Percentiles rank a stretch among this genome's conserved stretches.
phyloP scores from a whole-genome alignment of 306 rosid genomes.

The Quercus rubra region DNA sequence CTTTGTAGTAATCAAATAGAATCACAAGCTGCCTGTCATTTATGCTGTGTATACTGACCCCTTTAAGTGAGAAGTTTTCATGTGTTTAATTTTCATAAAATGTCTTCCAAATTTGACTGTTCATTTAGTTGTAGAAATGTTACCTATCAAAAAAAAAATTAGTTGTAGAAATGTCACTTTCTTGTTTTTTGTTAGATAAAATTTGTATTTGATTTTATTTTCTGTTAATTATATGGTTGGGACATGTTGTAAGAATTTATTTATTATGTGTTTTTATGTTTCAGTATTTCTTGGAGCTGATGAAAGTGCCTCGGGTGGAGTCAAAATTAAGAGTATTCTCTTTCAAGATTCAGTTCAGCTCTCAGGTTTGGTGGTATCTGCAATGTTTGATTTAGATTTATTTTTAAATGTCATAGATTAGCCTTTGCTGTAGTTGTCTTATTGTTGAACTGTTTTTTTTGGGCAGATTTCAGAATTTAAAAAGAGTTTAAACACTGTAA shows the following conservation, averaged over 20 bases:
- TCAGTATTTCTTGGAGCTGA: conserved; percentile 89
- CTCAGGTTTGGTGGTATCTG: conserved; percentile 75
- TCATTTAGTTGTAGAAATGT: background rate
- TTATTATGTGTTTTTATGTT: conserved; percentile 10
- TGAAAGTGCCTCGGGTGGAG: conserved; percentile 99
- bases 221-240: background rate
- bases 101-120: background rate
- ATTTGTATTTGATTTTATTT: background rate
- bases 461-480: conserved; percentile 79
- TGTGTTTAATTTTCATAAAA: background rate
- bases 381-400: conserved; percentile 17
- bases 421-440: conserved; percentile 20
- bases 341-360: conserved; percentile 85
- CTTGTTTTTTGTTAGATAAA: no score
- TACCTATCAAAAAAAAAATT: background rate
- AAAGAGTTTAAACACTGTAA: conserved; percentile 71
- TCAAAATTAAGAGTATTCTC: conserved; percentile 91
- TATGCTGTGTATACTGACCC: background rate
- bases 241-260: background rate
- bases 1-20: background rate
- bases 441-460: conserved; percentile 15
- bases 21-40: background rate
- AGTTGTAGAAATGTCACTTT: background rate
- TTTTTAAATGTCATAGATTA: background rate
- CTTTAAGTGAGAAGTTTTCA: background rate